phyloP scores from a whole-genome alignment of 2,329 filamentous ascomycete species.

The Colletotrichum sp. region DNA sequence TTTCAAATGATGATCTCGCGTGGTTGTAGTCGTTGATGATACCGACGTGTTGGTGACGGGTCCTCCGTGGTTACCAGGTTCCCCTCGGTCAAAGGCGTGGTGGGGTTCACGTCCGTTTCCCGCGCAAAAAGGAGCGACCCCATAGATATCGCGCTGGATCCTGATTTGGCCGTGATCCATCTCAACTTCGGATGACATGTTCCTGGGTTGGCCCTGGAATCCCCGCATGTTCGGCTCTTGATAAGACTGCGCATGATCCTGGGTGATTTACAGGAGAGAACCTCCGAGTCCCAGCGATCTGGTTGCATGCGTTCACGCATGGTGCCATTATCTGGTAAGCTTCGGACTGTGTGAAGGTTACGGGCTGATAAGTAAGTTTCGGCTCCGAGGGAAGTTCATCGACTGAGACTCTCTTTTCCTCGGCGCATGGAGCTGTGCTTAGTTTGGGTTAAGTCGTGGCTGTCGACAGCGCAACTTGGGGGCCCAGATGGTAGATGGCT shows the following conservation, averaged over 20 bases:
- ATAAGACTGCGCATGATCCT: not conserved
- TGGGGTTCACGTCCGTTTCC: not conserved
- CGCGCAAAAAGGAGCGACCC: constrained; percentile 2
- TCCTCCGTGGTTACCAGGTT: not conserved
- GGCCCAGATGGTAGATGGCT: too few species aligned
- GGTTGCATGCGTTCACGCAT: not conserved
- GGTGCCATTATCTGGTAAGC: not conserved
- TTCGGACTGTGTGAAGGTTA: too few species aligned
- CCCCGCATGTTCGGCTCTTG: not conserved
- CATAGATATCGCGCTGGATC: not conserved
- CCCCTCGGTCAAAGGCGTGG: not conserved
- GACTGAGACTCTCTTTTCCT: rapidly evolving
- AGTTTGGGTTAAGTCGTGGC: too few species aligned
- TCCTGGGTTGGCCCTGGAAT: not conserved
- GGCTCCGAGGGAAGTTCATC: not conserved
- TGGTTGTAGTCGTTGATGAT: not conserved
- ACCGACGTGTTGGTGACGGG: not conserved
- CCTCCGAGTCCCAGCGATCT: not conserved
- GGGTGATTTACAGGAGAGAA: not conserved
- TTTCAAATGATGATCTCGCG: rapidly evolving
- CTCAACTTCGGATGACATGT: not conserved
- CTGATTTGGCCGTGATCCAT: not conserved
- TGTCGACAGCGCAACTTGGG: not conserved
- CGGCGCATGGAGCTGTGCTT: not conserved
- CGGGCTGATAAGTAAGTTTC: not conserved